Evolutionary conservation across 371 early-diverging fungal genomes (phyloP), one percentile per base, ranked within the genome.

Genomic region (Saksenaea vasiformis): DNA sequence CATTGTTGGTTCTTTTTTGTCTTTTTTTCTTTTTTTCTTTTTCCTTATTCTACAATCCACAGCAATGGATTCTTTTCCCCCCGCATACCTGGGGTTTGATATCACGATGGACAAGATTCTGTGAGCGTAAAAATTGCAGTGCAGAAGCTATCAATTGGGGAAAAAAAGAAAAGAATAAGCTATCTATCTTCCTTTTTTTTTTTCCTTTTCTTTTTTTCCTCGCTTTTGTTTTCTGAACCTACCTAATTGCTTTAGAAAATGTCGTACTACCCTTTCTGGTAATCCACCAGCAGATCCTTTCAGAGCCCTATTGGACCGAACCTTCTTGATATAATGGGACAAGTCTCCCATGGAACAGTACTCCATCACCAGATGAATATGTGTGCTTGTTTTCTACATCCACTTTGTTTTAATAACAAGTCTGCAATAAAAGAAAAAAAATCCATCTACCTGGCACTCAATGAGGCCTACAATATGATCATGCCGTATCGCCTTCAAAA

Each of bases 291-390:
- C 71, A 71, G 79, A 64, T 15, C 71, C 66, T 39, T 74, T 68
- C 65, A 73, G 37, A 56, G 80, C 56, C 35, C 77, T 68, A 56
- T 86, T 70, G 59, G 85, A 72, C 55, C 87, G 78, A 58, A 80
- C 74, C 60, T 84, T 72, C 65, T 93, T 93, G 70, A 97, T 95
- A 74, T 89, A 96, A 56, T 86, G 80, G 17, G 96, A 92, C 11
- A 97, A 82, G 69, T 97, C 98, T 51, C 98, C 98, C 70, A 94
- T 67, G 10, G 91, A 82, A 72, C 98, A 97, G 66, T 88, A 95
- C 68, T 97, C 97, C 97, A 97, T 97, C 14, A 97, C 84, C 37
- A 97, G 83, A 73, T 93, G 92, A 47, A 97, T 95, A 67, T 96
- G 91, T 54, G 85, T 84, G 39, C 92, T 91, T 2, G 93, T 91